phyloP scores from a whole-genome alignment of 192 early-diverging fungal species.

The Coemansia sp. region DNA sequence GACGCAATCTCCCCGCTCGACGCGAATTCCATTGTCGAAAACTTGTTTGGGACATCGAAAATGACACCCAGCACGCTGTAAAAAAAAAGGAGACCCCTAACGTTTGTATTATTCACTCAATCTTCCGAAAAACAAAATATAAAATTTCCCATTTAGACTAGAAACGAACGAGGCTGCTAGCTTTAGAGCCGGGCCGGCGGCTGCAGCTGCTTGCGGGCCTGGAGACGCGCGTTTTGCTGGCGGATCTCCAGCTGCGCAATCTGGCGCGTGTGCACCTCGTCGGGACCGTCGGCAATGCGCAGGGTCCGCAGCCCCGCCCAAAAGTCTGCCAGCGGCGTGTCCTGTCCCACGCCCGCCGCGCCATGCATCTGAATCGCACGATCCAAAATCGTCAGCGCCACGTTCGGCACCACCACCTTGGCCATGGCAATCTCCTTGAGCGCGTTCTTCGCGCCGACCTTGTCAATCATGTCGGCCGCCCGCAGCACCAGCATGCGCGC shows the following conservation, averaged over 20 bases:
- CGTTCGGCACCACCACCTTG: constrained; percentile 84
- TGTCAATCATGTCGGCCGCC: constrained; percentile 90
- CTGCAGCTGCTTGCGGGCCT: constrained; percentile 10
- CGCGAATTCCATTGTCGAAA: constrained; percentile 9
- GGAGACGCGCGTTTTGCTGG: constrained; percentile 34
- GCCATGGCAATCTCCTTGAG: constrained; percentile 96
- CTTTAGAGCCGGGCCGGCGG: constrained; percentile 1
- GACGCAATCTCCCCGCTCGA: background rate
- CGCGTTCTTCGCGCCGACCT: constrained; percentile 79
- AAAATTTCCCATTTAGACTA: too few species aligned
- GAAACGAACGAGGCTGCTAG: too few species aligned
- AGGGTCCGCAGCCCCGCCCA: constrained; percentile 77
- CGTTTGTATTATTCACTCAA: too few species aligned
- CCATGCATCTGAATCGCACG: constrained; percentile 91
- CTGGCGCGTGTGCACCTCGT: constrained; percentile 86
- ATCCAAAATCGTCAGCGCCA: constrained; percentile 75
- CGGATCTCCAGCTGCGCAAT: constrained; percentile 74
- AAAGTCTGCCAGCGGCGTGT: constrained; percentile 79
- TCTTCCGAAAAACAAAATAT: too few species aligned
- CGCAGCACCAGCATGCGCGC: constrained; percentile 88
- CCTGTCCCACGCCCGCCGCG: constrained; percentile 84
- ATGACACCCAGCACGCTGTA: too few species aligned
- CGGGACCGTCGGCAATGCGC: constrained; percentile 90
- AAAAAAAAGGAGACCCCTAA: too few species aligned
- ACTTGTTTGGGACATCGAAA: constrained; percentile 18